These are phyloP conservation scores for Spencermartinsiella ligniputridi DNA, from an alignment of 1,139 yeast genomes.

Conservation along the genomic window DNA sequence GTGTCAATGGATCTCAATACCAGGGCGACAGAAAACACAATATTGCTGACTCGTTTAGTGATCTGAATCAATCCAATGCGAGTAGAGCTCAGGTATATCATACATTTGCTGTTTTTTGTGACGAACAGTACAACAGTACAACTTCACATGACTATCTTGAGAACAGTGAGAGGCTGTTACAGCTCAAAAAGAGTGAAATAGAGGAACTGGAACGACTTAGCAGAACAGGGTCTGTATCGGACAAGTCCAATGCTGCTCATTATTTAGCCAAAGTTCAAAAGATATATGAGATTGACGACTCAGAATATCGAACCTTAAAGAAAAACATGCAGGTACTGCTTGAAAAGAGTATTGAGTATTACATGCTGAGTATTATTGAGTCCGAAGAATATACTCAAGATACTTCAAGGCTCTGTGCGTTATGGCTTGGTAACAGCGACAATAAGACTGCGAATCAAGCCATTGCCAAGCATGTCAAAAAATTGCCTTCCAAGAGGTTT, in stretches of 20 bases:
- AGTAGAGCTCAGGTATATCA: slow-evolving; percentile 47
- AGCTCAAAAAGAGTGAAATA: slow-evolving; percentile 28
- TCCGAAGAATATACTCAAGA: slow-evolving; percentile 50
- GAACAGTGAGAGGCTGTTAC: slow-evolving; percentile 45
- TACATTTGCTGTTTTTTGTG: slow-evolving; percentile 71
- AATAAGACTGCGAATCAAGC: slow-evolving; percentile 36
- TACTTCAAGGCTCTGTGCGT: slow-evolving; percentile 71
- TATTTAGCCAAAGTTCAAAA: slow-evolving; percentile 38
- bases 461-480: slow-evolving; percentile 28
- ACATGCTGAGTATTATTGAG: slow-evolving; percentile 49
- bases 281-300: slow-evolving; percentile 48
- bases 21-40: slow-evolving; percentile 4
- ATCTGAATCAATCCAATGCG: slow-evolving; percentile 12
- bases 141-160: slow-evolving; percentile 43
- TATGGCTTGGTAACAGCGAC: slow-evolving; percentile 71
- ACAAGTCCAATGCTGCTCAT: slow-evolving; percentile 20
- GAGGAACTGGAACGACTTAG: slow-evolving; percentile 35
- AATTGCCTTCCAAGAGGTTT: slow-evolving; percentile 58
- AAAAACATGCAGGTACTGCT: slow-evolving; percentile 44
- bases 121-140: slow-evolving; percentile 52
- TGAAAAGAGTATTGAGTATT: slow-evolving; percentile 55
- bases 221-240: slow-evolving; percentile 9
- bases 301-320: slow-evolving; percentile 41
- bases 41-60: slow-evolving; percentile 3
- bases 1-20: slow-evolving; percentile 2